Conservation (phyloP, 208 protist genomes). For the Angomonas ambiguus region DNA sequence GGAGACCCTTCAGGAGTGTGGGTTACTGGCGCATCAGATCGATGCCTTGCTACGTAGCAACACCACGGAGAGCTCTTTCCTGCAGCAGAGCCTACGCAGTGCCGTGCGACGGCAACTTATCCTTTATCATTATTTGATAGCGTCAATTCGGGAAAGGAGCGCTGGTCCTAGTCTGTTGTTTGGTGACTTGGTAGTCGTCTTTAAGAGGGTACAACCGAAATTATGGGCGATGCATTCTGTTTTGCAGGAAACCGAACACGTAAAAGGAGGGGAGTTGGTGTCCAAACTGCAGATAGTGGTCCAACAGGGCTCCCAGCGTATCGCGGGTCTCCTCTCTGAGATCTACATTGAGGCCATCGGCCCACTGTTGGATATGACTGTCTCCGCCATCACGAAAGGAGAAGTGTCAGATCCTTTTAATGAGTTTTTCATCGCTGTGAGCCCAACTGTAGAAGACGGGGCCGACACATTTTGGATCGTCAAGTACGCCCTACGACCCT, state of each 20-base stretch:
- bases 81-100: slow-evolving; percentile 56
- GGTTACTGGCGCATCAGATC: slow-evolving; percentile 34
- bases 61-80: slow-evolving; percentile 33
- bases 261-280: slow-evolving; percentile 54
- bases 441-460: slow-evolving; percentile 33
- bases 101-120: slow-evolving; percentile 47
- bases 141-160: slow-evolving; percentile 40
- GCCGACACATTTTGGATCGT: slow-evolving; percentile 48
- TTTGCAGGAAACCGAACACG: slow-evolving; percentile 41
- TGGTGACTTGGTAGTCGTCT: slow-evolving; percentile 47
- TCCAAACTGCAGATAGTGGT: slow-evolving; percentile 42
- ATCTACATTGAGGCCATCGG: slow-evolving; percentile 59
- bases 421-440: slow-evolving; percentile 53
- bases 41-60: slow-evolving; percentile 28
- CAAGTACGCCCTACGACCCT: slow-evolving; percentile 38
- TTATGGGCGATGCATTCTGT: slow-evolving; percentile 44
- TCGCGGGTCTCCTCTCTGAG: slow-evolving; percentile 37
- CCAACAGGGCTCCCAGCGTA: slow-evolving; percentile 48
- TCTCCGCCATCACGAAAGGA: slow-evolving; percentile 46
- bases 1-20: slow-evolving; percentile 35
- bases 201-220: slow-evolving; percentile 56
- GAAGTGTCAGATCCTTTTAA: slow-evolving; percentile 53
- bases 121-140: slow-evolving; percentile 59
- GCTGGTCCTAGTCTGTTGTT: slow-evolving; percentile 23
- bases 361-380: slow-evolving; percentile 53